Base-by-base conservation (phyloP, 768 basidiomycete species). In the Amanita rubescens region DNA sequence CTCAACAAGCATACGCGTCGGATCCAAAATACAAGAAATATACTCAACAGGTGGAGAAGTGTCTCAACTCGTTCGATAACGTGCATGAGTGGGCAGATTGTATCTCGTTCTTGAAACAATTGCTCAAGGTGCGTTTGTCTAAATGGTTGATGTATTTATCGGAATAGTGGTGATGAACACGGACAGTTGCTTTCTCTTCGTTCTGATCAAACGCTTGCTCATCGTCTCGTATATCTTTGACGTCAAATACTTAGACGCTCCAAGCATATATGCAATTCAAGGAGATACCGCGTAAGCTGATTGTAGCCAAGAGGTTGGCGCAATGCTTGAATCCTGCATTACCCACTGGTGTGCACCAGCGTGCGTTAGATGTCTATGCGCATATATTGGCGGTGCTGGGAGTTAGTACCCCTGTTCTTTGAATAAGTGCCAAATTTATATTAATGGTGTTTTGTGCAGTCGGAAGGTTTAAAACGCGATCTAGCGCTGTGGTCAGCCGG, bases 1-100 rank as follows among this genome's bases (percentile, higher is more conserved):
- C 76, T 30, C 75, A 79, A 35, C 80, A 81, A 52, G 63, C 73
- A 12, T 83, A 82, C 61, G 78, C 82, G 24, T 80, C 84, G 8
- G 94, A 98, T 73, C 88, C 91, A 12, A 94, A 94, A 67, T 96
- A 84, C 73, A 92, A 90, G 74, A 96, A 96, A 70, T 97, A 93
- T 70, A 75, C 85, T 0, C 84, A 87, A 52, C 89, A 92, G 61
- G 90, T 99, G 45, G 96, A 99, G 66, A 87, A 87, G 70, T 92
- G 90, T 60, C 75, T 99, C 44, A 87, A 84, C 57, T 85, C 92
- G 1, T 98, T 99, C 63, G 94, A 96, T 63, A 90, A 84, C 63
- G 92, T 96, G 55, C 91, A 95, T 54, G 96, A 99, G 72, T 99
- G 96, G 96, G 94, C 96, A 55, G 96, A 99, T 72, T 98, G 94